A percentile compares a stretch with the other conserved stretches of the same genome.
phyloP scores from a whole-genome alignment of 2,329 filamentous ascomycete genomes.

The Clonostachys sp. region DNA sequence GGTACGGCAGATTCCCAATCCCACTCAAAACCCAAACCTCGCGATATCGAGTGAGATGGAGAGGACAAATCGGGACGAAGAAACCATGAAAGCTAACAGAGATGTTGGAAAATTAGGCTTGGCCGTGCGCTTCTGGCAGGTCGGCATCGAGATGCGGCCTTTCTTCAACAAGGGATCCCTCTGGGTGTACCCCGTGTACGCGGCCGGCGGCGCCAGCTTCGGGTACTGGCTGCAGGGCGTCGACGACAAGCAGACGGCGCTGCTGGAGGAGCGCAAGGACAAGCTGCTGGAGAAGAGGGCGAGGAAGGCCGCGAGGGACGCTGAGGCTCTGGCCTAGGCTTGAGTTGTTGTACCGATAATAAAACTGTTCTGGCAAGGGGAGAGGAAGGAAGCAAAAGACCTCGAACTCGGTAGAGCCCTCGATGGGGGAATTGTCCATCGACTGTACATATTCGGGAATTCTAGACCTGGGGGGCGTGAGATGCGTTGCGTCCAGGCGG shows the following conservation, averaged over 20 bases:
- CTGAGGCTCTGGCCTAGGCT: constrained; percentile 26
- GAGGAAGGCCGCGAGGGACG: constrained; percentile 46
- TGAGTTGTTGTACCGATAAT: constrained; percentile 5
- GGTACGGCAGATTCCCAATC: constrained; percentile 52
- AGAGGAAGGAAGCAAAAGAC: too few species aligned
- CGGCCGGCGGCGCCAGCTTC: constrained; percentile 79
- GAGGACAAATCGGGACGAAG: neutral
- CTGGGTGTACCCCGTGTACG: constrained; percentile 91
- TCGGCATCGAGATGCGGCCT: constrained; percentile 97
- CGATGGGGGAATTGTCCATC: too few species aligned
- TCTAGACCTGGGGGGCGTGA: too few species aligned
- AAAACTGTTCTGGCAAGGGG: too few species aligned
- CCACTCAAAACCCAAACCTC: constrained; percentile 2
- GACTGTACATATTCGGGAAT: too few species aligned
- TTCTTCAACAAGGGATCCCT: constrained; percentile 81
- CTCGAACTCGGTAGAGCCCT: too few species aligned
- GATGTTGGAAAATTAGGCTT: constrained; percentile 55
- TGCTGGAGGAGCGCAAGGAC: constrained; percentile 75
- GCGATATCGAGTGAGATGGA: too few species aligned
- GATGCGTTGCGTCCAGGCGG: too few species aligned
- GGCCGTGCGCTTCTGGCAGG: constrained; percentile 89
- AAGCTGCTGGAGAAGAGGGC: constrained; percentile 84
- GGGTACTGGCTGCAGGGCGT: constrained; percentile 96
- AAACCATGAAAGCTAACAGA: neutral
- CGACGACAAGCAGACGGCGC: constrained; percentile 73